Evolutionary conservation across 345 rosid genomes (phyloP).

Genomic region (Lumnitzera littorea): DNA sequence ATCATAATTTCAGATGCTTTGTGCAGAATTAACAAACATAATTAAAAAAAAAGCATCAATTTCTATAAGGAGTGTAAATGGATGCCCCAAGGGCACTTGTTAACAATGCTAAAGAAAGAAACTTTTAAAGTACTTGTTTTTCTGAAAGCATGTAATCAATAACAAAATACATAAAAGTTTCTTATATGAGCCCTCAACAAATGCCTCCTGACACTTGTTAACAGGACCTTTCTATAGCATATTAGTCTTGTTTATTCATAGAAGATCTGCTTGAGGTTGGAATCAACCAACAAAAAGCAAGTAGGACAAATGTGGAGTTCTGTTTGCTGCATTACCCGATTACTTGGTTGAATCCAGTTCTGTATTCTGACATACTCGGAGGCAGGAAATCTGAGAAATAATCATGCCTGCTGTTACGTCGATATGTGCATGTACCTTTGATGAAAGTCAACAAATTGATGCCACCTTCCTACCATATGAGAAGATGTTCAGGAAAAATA

Average conservation of each 20-base stretch:
- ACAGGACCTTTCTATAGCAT: background rate
- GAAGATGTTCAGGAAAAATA: background rate
- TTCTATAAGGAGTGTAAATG: too few species aligned
- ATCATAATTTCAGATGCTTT: too few species aligned
- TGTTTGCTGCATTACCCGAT: constrained; percentile 6
- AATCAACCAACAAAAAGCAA: background rate
- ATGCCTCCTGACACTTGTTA: too few species aligned
- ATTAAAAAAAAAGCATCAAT: too few species aligned
- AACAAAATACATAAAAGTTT: too few species aligned
- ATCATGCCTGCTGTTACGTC: constrained; percentile 44
- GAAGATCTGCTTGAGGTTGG: too few species aligned
- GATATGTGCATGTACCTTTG: constrained; percentile 56
- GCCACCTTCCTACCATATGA: constrained; percentile 50
- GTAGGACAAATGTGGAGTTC: background rate
- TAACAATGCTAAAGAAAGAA: too few species aligned
- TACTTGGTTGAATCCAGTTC: constrained; percentile 1
- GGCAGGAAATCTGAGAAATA: constrained; percentile 50
- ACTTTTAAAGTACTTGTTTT: too few species aligned
- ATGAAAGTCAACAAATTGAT: constrained; percentile 52
- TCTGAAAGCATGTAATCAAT: too few species aligned
- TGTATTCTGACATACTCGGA: constrained; percentile 49
- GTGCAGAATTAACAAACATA: too few species aligned
- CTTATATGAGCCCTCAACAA: too few species aligned
- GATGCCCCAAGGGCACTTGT: too few species aligned
- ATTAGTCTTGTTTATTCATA: background rate